Percentiles rank a stretch among this genome's conserved stretches.
Conservation (phyloP, 768 basidiomycete species). For the Boletus tylopilopsis region DNA sequence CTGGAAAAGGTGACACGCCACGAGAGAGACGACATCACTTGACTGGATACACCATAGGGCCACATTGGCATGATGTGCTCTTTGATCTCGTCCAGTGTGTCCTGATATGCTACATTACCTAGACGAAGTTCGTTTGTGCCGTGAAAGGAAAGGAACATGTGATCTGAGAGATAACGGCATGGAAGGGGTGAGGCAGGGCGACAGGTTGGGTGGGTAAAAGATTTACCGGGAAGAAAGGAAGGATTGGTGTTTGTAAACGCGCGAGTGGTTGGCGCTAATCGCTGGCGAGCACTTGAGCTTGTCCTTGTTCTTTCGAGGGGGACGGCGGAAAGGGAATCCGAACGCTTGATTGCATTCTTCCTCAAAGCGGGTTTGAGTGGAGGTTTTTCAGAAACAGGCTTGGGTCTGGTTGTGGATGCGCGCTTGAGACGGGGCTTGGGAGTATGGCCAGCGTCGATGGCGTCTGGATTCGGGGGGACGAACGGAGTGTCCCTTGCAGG, state of each 20-base stretch:
- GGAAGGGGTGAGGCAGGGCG: conserved; percentile 18
- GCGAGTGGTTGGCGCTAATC: conserved; percentile 31
- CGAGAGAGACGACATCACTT: conserved; percentile 35
- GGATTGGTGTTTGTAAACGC: conserved; percentile 35
- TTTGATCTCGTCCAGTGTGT: conserved; percentile 57
- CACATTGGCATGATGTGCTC: conserved; percentile 57
- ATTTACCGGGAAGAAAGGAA: conserved; percentile 30
- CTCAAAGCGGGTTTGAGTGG: conserved; percentile 59
- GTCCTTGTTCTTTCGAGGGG: conserved; percentile 40
- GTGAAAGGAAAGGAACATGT: conserved; percentile 69
- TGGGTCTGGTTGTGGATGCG: conserved; percentile 28
- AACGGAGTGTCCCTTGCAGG: conserved; percentile 21
- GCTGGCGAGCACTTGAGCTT: conserved; percentile 36
- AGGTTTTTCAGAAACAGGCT: conserved; percentile 26
- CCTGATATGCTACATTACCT: conserved; percentile 44
- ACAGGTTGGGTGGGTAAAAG: neutral
- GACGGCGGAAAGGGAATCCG: conserved; percentile 20
- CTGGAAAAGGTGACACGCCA: conserved; percentile 65
- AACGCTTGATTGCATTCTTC: conserved; percentile 34
- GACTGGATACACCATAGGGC: conserved; percentile 56
- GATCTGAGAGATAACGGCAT: conserved; percentile 42
- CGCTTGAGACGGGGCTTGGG: conserved; percentile 36
- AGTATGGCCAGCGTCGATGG: conserved; percentile 12
- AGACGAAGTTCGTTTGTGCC: conserved; percentile 59
- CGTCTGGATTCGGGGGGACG: conserved; percentile 24